Evolutionary conservation across 2,329 filamentous ascomycete genomes (phyloP).

Genomic region (Aspergillus ruber): DNA sequence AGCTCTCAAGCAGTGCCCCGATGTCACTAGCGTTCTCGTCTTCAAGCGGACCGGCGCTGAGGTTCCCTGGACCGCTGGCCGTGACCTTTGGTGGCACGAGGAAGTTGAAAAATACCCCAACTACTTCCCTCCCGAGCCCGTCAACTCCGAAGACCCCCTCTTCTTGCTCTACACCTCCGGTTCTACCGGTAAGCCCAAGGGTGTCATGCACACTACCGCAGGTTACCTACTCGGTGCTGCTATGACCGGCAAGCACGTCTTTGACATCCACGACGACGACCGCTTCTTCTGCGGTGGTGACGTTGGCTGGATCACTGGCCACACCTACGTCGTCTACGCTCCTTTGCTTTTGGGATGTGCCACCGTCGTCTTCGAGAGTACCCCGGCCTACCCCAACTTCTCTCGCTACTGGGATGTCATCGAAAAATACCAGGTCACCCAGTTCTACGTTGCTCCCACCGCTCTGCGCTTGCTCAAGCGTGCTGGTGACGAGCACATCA

Average conservation of each 20-base stretch:
- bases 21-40: slow-evolving; percentile 77
- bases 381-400: slow-evolving; percentile 94
- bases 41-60: slow-evolving; percentile 94
- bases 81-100: slow-evolving; percentile 98
- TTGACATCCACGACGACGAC: slow-evolving; percentile 92
- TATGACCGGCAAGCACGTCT: slow-evolving; percentile 94
- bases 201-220: slow-evolving; percentile 93
- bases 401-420: slow-evolving; percentile 99
- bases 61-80: slow-evolving; percentile 79
- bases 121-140: slow-evolving; percentile 81
- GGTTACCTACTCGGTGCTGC: slow-evolving; percentile 94
- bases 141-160: slow-evolving; percentile 91
- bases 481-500: slow-evolving; percentile 86
- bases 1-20: slow-evolving; percentile 89
- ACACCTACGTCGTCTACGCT: slow-evolving; percentile 97
- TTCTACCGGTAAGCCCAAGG: slow-evolving; percentile 97
- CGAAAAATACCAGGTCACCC: slow-evolving; percentile 87
- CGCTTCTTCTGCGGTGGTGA: slow-evolving; percentile 97
- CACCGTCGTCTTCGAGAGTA: slow-evolving; percentile 96
- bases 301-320: slow-evolving; percentile 97
- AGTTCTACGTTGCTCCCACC: slow-evolving; percentile 97
- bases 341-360: slow-evolving; percentile 87
- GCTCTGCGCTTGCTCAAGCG: slow-evolving; percentile 90
- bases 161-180: slow-evolving; percentile 98
- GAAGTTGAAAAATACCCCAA: slow-evolving; percentile 94